Percentiles rank a stretch among this genome's conserved stretches.
phyloP scores from a whole-genome alignment of 2,329 filamentous ascomycete genomes.

The Ascochyta rabiei region DNA sequence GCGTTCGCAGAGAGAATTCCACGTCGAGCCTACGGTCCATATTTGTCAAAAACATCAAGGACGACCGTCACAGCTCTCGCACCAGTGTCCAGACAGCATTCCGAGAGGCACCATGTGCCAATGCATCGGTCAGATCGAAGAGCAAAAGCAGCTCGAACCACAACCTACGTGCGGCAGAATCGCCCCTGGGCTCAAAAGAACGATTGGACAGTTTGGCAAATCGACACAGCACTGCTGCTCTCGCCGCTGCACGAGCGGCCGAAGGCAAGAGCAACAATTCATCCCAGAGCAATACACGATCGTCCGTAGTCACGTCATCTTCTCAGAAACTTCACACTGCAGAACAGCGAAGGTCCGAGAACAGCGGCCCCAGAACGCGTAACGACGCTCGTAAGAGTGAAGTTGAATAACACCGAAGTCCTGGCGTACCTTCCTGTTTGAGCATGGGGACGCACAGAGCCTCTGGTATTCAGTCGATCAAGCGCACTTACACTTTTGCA shows the following conservation, averaged over 20 bases:
- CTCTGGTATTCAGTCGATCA: not conserved
- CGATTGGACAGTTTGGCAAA: constrained; percentile 25
- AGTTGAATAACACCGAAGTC: constrained; percentile 1
- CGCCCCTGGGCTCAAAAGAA: constrained; percentile 18
- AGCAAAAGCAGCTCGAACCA: constrained; percentile 30
- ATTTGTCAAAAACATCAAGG: constrained; percentile 21
- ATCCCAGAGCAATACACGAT: constrained; percentile 8
- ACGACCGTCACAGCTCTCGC: constrained; percentile 36
- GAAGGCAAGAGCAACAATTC: constrained; percentile 14
- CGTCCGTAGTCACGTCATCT: constrained; percentile 4
- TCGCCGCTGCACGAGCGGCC: constrained; percentile 26
- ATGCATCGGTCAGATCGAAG: constrained; percentile 16
- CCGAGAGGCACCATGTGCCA: constrained; percentile 22
- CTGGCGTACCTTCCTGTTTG: constrained; percentile 2
- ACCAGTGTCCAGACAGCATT: constrained; percentile 41
- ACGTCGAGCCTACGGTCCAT: constrained; percentile 46
- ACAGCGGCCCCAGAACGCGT: constrained; percentile 4
- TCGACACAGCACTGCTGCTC: constrained; percentile 28
- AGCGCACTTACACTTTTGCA: not conserved
- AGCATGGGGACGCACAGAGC: not conserved
- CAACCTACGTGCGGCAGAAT: constrained; percentile 18
- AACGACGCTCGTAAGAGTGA: not conserved
- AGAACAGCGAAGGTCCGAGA: constrained; percentile 2
- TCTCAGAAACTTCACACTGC: constrained; percentile 2
- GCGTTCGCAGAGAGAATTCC: constrained; percentile 48